These are phyloP conservation scores for Chimonanthus praecox DNA, from an alignment of 164 flowering plant species.

Conservation along the genomic window DNA sequence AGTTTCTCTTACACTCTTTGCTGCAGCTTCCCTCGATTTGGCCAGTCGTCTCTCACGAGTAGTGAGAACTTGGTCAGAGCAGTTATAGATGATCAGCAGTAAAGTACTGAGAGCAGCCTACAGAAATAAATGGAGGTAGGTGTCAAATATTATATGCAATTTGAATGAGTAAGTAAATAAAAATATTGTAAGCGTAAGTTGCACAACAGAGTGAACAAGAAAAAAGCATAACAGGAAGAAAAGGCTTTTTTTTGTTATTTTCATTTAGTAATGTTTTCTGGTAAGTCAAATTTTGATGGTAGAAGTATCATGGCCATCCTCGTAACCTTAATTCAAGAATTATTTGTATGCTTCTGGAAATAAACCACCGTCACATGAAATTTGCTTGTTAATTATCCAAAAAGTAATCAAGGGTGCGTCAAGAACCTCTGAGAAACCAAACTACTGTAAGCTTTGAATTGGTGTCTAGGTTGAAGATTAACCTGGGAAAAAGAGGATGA, in stretches of 20 bases:
- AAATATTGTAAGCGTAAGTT: background rate
- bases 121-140: background rate
- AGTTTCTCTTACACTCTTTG: constrained; percentile 78
- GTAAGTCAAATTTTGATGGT: background rate
- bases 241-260: background rate
- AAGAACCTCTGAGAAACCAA: no score
- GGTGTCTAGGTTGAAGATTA: no score
- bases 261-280: background rate
- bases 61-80: constrained; percentile 88
- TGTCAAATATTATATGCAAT: background rate
- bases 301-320: background rate
- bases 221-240: background rate
- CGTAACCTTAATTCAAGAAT: no score
- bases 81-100: constrained; percentile 76
- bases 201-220: background rate
- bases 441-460: no score
- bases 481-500: no score
- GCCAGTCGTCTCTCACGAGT: constrained; percentile 76
- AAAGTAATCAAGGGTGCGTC: no score
- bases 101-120: constrained; percentile 68
- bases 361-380: background rate
- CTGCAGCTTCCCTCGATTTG: constrained; percentile 85
- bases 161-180: background rate
- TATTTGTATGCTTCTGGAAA: background rate
- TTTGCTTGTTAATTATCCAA: no score